Base-by-base conservation (phyloP, 2,329 filamentous ascomycete genomes). In the Rosellinia necatrix region DNA sequence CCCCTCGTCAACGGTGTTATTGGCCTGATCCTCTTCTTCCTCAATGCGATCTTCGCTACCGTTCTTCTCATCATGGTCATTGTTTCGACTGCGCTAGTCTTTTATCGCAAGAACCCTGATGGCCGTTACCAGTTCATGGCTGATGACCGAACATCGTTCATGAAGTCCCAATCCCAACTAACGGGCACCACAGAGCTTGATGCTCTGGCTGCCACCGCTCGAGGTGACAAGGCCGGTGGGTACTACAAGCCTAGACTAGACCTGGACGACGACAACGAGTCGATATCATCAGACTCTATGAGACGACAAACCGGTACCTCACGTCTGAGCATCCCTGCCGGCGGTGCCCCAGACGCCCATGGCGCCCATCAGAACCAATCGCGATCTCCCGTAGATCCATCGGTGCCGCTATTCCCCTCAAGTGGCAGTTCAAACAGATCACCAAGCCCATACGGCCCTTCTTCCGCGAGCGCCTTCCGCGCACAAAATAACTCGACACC, bases 111-210 rank as follows among this genome's bases (percentile, higher is more conserved):
- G 81, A 92, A 94, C 74, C 91, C 91, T 13, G 91, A 96, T 70
- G 89, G 85, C 19, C 86, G 91, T 53, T 96, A 96, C 75, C 90
- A 93, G 72, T 90, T 89, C 60, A 93, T 96, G 90, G 86, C 88
- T 55, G 91, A 96, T 69, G 91, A 96, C 74, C 87, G 91, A 66
- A 89, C 89, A 51, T 93, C 90, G 10, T 96, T 96, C 77, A 93
- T 94, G 83, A 94, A 94, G 77, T 93, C 90, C 22, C 88, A 91
- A 69, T 87, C 88, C 8, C 85, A 90, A 66, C 78, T 94, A 44
- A 83, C 72, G 13, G 74, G 74, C 25, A 89, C 86, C 12, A 92
- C 88, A 2, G 90, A 96, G 74, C 80, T 96, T 46, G 90, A 94
- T 71, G 91, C 91, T 3, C 79, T 94, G 49, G 91, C 89, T 63